Percentiles rank a stretch among this genome's conserved stretches.
Evolutionary conservation across 305 asterid genomes (phyloP).

Genomic region (Nicotiana rustica): DNA sequence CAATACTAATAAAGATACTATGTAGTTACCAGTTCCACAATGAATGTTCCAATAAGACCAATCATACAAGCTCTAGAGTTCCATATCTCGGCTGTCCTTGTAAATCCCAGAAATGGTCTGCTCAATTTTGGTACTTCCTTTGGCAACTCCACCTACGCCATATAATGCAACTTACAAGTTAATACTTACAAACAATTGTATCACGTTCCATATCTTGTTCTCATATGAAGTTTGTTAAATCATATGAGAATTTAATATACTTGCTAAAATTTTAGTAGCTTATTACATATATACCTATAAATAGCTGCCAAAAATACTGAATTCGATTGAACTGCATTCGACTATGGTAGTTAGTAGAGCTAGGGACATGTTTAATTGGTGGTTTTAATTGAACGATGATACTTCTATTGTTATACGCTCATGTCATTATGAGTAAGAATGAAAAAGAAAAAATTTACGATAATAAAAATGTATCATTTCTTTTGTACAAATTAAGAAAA

Average conservation of each 20-base stretch:
- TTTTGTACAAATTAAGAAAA: neutral
- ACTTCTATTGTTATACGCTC: neutral
- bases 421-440: no score
- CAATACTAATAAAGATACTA: neutral
- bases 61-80: conserved; percentile 95
- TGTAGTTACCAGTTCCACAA: conserved; percentile 69
- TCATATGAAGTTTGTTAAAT: no score
- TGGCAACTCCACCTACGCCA: conserved; percentile 66
- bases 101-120: conserved; percentile 79
- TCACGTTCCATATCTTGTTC: no score
- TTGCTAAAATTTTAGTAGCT: no score
- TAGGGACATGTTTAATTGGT: no score
- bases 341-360: no score
- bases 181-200: neutral
- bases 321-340: no score
- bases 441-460: no score
- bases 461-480: no score
- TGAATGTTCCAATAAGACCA: conserved; percentile 78
- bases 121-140: conserved; percentile 70
- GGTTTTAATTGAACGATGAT: neutral
- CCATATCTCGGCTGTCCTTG: conserved; percentile 89
- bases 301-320: no score
- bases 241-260: no score
- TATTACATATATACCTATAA: no score
- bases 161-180: neutral